Percentiles rank a stretch among this genome's conserved stretches.
Evolutionary conservation across 345 rosid genomes (phyloP).

Genomic region (Arabis alpina): DNA sequence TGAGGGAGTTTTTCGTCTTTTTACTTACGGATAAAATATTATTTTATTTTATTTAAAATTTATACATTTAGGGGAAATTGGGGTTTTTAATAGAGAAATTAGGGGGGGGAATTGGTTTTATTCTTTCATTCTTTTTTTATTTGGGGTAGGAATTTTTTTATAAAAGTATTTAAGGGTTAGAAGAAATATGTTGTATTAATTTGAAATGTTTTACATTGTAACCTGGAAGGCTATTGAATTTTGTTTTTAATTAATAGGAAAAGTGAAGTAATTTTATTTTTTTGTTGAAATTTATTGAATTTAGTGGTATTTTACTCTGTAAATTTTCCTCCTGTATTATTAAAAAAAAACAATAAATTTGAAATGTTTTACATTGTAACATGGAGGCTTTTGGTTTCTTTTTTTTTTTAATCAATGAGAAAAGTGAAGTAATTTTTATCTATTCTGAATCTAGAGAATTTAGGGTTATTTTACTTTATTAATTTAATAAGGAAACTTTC

Average conservation of each 20-base stretch:
- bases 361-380: constrained; percentile 16
- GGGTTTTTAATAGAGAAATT: neutral
- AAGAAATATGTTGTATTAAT: constrained; percentile 21
- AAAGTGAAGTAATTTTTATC: neutral
- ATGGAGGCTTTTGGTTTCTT: neutral
- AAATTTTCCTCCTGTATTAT: too few relatives aligned
- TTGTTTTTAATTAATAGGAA: neutral
- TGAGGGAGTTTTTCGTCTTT: constrained; percentile 73
- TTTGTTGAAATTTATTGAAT: too few relatives aligned
- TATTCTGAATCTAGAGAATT: neutral
- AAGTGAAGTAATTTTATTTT: neutral
- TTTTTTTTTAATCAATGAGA: too few relatives aligned
- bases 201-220: constrained; percentile 23
- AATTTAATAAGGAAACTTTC: neutral
- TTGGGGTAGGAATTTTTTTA: neutral
- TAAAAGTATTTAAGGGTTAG: neutral
- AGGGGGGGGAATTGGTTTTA: constrained; percentile 23
- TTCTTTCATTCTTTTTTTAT: constrained; percentile 41
- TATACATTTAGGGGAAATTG: constrained; percentile 22
- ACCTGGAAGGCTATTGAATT: neutral
- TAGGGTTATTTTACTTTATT: neutral
- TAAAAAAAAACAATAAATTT: neutral
- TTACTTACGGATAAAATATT: constrained; percentile 44
- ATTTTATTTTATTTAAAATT: too few relatives aligned
- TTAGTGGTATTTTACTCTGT: too few relatives aligned